phyloP scores from a whole-genome alignment of 495 filamentous ascomycete genomes.

The Annulohypoxylon moriforme region DNA sequence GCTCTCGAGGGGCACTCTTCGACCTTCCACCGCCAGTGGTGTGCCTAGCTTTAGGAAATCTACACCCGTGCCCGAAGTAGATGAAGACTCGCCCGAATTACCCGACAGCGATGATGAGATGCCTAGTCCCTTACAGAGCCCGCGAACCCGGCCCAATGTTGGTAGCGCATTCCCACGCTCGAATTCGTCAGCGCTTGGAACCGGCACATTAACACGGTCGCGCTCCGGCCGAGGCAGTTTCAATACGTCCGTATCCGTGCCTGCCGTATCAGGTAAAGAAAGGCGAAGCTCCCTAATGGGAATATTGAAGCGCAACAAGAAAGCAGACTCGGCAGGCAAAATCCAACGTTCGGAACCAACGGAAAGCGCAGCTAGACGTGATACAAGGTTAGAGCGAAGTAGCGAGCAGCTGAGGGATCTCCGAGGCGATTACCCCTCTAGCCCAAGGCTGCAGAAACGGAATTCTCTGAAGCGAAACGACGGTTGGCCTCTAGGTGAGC shows the following conservation, averaged over 20 bases:
- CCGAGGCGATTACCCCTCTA: conserved; percentile 33
- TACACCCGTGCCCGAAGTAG: conserved; percentile 47
- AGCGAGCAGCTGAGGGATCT: conserved; percentile 53
- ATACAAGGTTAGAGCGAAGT: conserved; percentile 64
- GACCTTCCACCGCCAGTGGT: conserved; percentile 25
- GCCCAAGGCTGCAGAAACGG: conserved; percentile 52
- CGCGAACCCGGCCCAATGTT: not conserved
- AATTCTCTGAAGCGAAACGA: conserved; percentile 27
- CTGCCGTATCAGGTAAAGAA: conserved; percentile 20
- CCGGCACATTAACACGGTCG: conserved; percentile 42
- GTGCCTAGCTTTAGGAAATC: conserved; percentile 37
- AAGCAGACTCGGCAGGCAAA: conserved; percentile 47
- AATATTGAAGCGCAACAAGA: conserved; percentile 61
- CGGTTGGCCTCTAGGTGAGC: conserved; percentile 34
- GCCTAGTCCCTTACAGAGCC: conserved; percentile 44
- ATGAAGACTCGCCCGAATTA: conserved; percentile 54
- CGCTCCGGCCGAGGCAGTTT: conserved; percentile 53
- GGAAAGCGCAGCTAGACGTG: conserved; percentile 62
- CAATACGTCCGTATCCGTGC: conserved; percentile 38
- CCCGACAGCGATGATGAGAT: conserved; percentile 46
- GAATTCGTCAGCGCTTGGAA: conserved; percentile 45
- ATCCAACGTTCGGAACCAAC: conserved; percentile 56
- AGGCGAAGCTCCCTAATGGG: conserved; percentile 57
- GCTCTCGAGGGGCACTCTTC: conserved; percentile 36
- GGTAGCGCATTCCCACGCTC: conserved; percentile 9